These are phyloP conservation scores for Colletotrichum agaves DNA, from an alignment of 2,329 filamentous ascomycete species.

Conservation along the genomic window DNA sequence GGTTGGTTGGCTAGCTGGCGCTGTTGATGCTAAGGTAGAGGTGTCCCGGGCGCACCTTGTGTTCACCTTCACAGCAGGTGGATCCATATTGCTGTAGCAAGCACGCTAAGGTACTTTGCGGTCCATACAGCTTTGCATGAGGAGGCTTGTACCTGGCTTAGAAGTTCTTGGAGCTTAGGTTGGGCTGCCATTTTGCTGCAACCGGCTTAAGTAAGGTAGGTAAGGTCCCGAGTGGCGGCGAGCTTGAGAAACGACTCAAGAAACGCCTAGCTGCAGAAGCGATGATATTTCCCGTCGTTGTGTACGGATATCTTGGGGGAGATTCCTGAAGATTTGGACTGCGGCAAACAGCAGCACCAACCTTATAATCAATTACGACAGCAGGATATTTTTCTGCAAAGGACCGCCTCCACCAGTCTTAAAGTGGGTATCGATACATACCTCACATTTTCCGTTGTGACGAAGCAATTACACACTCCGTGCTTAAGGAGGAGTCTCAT, in stretches of 20 bases:
- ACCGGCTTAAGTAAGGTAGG: neutral
- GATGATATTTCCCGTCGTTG: too few relatives aligned
- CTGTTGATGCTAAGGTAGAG: neutral
- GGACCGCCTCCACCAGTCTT: neutral
- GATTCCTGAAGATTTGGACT: too few relatives aligned
- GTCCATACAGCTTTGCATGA: neutral
- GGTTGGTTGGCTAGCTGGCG: slow-evolving; percentile 27
- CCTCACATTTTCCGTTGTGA: neutral
- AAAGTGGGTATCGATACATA: neutral
- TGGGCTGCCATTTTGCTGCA: slow-evolving; percentile 21
- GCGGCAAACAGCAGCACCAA: too few relatives aligned
- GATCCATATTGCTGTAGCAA: neutral
- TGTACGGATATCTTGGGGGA: too few relatives aligned
- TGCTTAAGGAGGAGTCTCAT: too few relatives aligned
- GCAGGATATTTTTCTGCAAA: neutral
- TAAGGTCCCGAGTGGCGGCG: neutral
- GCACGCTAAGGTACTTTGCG: neutral
- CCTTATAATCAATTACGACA: neutral
- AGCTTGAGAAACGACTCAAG: neutral
- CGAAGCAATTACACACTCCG: neutral
- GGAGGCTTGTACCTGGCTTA: neutral
- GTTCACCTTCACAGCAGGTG: slow-evolving; percentile 1
- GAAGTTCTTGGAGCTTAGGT: slow-evolving; percentile 19
- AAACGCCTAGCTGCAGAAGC: neutral
- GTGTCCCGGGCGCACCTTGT: neutral